Evolutionary conservation across 805 yeast species (phyloP), one percentile per base, ranked within the genome.

Genomic region (Ogataea degrootiae): DNA sequence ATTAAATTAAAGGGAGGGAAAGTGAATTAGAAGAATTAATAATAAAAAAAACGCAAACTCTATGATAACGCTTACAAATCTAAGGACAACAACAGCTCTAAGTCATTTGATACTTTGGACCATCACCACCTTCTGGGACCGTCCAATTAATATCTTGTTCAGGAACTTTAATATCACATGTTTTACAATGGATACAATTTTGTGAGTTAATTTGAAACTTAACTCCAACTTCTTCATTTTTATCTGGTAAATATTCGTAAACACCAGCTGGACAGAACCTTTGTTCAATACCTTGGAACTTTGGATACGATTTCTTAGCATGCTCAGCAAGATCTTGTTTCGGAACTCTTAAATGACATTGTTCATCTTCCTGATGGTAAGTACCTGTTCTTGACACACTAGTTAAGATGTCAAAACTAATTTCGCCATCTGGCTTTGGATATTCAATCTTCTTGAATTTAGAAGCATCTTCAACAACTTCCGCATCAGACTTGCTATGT

Each of bases 81-180:
- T 15, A 35, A 16, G 17, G 11, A 19, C 9, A 39, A 15, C n/a
- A 23, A 23, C 5, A 14, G 15, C 16, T 23, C 50, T 45, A 66
- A 6, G 96, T 84, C 83, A 88, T 80, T 65, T 84, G 83, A 66
- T 94, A 94, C 67, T 94, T 94, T 48, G 99, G 99, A 14, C 99
- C 99, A 66, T 87, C 99, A 31, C 98, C 97, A 51, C 99, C 98
- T 72, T 94, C 98, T 7, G 99, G 99, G n/a, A 89, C 96, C 12
- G 83, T 79, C 99, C 99, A 94, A 62, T 80, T 76, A 52, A 94
- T 94, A 62, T 91, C 97, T 69, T 92, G 97, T 0, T 88, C 76
- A 7, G 99, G 99, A 9, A 85, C 95, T 69, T 94, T 94, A 66
- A 94, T 94, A 68, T 94, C 99, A 73, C 99, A 92, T 2, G 98